Base-by-base conservation (phyloP, 2,329 filamentous ascomycete genomes). In the Fusarium praegraminearum region DNA sequence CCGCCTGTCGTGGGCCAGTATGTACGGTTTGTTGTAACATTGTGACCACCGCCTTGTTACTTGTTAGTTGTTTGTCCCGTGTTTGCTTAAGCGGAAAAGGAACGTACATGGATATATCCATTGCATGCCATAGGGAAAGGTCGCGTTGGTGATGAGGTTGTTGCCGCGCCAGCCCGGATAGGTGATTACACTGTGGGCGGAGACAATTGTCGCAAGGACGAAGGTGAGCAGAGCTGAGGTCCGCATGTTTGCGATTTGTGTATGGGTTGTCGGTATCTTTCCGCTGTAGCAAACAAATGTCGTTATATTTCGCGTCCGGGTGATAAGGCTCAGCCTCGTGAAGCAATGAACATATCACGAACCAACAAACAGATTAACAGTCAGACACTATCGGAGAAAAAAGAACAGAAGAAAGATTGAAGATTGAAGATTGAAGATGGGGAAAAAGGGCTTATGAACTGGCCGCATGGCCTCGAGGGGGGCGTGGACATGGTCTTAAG, bases 71-170 rank as follows among this genome's bases (percentile, higher is more conserved):
- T 57, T 50, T 24, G 57, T 49, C 60, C 36, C 10, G n/a, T 30
- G 18, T 26, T 40, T 5, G 28, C 26, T 20, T 26, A 15, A 5
- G 22, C n/a, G 9, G 16, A 7, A 55, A 49, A 38, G 6, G 26
- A 18, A 83, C 93, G 82, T 84, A 97, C 94, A 98, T 80, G 94
- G 94, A 83, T 97, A 97, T 78, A 90, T 89, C 94, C 94, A 98
- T 83, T 97, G 92, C 92, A 96, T 95, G 81, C 94, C 94, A 72
- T 92, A 97, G 3, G 94, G 94, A 73, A 89, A 96, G 1, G 87
- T 89, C 4, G 88, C 89, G 78, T 93, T 97, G 44, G 90, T 91
- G 76, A 91, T 86, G 67, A 97, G 87, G 78, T 93, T 97, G 83
- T 97, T 90, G 70, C 93, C 94, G 86, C 94, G 83, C 90, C 91